Base-by-base conservation (phyloP, 257 asterid genomes). In the Fraxinus americana region DNA sequence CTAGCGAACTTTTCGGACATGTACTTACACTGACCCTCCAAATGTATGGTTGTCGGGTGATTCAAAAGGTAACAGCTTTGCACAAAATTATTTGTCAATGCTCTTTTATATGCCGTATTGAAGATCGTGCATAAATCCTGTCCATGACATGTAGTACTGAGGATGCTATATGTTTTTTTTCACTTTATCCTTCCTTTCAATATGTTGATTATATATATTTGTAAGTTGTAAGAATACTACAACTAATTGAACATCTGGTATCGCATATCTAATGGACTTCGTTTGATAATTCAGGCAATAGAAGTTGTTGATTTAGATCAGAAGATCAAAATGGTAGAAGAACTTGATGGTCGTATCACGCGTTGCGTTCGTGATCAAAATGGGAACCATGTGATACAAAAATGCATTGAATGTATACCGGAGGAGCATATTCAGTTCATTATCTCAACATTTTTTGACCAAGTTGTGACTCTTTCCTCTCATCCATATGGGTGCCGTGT, bases 401-500 rank as follows among this genome's bases (percentile, higher is more conserved):
- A 94, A 86, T 94, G 98, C 84, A 92, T 94, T 45, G 98, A 94
- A 82, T 91, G 98, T 76, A 96, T 94, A 4, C 97, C 97, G 1
- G 97, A 94, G 86, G 95, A 88, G 76, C 90, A 90, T 69, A 89
- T 94, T 78, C 93, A 94, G 78, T 94, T 94, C 80, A 86, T 94
- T 59, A 86, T 94, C 73, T 61, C 91, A n/a, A 94, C 96, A 23
- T 92, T 94, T 84, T 92, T 82, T 77, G 97, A 88, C 82, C 97
- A 94, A 91, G 97, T 94, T 76, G 93, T 94, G 82, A 90, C 94
- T 38, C 96, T 94, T n/a, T 94, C 98, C 30, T 88, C 97, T 71
- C 98, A 94, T 84, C 98, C 98, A 52, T 94, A 94, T 86, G 98
- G 98, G 52, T 94, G 98, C 76, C 98, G 98, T 68, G 98, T 92